Evolutionary conservation across 2,329 filamentous ascomycete species (phyloP).

Genomic region (Aspergillus uvarum): DNA sequence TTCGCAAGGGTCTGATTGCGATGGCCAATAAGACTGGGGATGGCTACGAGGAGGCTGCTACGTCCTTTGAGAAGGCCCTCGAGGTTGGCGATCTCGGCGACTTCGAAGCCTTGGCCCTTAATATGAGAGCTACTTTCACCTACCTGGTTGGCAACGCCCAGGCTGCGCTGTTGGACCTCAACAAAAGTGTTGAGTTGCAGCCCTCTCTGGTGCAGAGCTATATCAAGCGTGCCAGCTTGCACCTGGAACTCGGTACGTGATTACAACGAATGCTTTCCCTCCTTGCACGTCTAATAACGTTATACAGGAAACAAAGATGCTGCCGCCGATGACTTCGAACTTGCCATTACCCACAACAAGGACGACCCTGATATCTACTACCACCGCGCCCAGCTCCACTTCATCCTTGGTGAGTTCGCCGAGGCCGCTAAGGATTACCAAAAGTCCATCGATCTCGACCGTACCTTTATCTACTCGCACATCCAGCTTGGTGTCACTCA

Average conservation of each 20-base stretch:
- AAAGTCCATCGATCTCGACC: constrained; percentile 96
- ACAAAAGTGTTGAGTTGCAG: constrained; percentile 89
- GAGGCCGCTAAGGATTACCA: constrained; percentile 98
- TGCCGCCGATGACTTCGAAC: constrained; percentile 82
- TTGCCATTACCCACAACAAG: constrained; percentile 79
- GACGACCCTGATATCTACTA: constrained; percentile 97
- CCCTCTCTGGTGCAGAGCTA: constrained; percentile 90
- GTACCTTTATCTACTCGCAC: constrained; percentile 97
- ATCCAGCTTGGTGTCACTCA: constrained; percentile 98
- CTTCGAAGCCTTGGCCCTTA: constrained; percentile 87
- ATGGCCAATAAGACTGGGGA: constrained; percentile 85
- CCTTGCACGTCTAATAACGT: constrained; percentile 30
- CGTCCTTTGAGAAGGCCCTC: constrained; percentile 83
- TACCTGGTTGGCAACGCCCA: constrained; percentile 88
- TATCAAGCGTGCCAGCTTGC: constrained; percentile 98
- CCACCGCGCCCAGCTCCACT: constrained; percentile 96
- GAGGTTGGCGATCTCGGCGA: constrained; percentile 77
- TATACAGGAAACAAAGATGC: constrained; percentile 72
- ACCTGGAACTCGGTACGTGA: constrained; percentile 78
- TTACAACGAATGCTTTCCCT: not conserved
- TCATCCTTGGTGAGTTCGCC: constrained; percentile 91
- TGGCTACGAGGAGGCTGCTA: constrained; percentile 83
- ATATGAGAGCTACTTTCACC: constrained; percentile 93
- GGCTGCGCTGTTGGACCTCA: constrained; percentile 78
- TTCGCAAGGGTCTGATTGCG: constrained; percentile 78